Base-by-base conservation (phyloP, 352 stramenopile genomes). In the Phytopythium vexans region DNA sequence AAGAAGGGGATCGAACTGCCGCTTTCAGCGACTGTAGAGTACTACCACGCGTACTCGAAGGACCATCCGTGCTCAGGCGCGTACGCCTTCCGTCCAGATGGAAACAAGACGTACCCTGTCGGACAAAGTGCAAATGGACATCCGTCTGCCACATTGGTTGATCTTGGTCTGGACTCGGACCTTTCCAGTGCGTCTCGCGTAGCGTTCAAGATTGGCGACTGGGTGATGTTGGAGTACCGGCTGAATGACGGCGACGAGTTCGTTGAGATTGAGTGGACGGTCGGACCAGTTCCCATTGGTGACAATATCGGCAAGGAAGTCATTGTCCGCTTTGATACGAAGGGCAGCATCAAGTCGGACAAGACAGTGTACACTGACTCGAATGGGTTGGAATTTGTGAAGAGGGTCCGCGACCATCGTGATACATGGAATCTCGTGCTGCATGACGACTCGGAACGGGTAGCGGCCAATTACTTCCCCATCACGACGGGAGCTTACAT, bases 381-480 rank as follows among this genome's bases (percentile, higher is more conserved):
- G 21, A 99, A 99, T 70, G 95, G 91, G 3, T 60, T 97, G 36
- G 95, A 98, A 68, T 98, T 98, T 56, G 66, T 98, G 49, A 64
- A 89, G 40, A 86, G 96, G 16, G 71, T 92, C 53, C 79, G 88
- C 34, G 92, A 97, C 67, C 75, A 91, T 56, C 77, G 93, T n/a
- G 81, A 89, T 31, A 96, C 88, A 35, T 98, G 86, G 84, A 81
- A 97, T 50, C 54, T 97, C 35, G 83, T 74, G 43, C 68, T 74
- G 34, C 97, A 68, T 55, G 96, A 96, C 36, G 86, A 97, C 27
- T 82, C 88, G 48, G 92, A 99, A 68, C 88, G 86, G 43, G 85
- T 99, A 38, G 84, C 96, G 10, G 94, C 91, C 39, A 99, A 99
- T 67, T 99, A 98, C 74, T 98, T 98, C 59, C 97, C 97, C 1